A percentile compares a stretch with the other conserved stretches of the same genome.
These are phyloP conservation scores for Asterophora lycoperdoides DNA, from an alignment of 768 basidiomycete species.

Conservation along the genomic window DNA sequence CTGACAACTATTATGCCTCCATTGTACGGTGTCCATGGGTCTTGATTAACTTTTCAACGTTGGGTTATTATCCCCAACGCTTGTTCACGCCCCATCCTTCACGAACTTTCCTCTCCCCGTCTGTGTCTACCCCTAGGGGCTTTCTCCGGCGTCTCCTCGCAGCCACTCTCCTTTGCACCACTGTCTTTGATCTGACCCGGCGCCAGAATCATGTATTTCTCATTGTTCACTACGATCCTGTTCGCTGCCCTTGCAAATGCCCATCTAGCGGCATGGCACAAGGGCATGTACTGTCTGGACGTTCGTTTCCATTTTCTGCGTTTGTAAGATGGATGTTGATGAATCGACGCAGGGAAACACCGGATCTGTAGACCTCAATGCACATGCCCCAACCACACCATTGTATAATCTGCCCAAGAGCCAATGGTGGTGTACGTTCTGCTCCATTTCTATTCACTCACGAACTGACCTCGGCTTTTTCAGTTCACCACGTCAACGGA, in stretches of 20 bases:
- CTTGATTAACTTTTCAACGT: slow-evolving; percentile 8
- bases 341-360: slow-evolving; percentile 23
- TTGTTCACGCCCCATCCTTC: slow-evolving; percentile 7
- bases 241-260: slow-evolving; percentile 24
- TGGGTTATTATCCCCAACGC: slow-evolving; percentile 4
- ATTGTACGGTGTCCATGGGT: no score
- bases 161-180: slow-evolving; percentile 12
- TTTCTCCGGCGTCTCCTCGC: background rate
- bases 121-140: background rate
- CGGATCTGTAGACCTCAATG: slow-evolving; percentile 32
- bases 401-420: slow-evolving; percentile 37
- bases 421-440: slow-evolving; percentile 44
- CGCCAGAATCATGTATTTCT: slow-evolving; percentile 2
- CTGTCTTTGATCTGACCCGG: slow-evolving; percentile 11
- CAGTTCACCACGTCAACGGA: slow-evolving; percentile 32
- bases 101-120: background rate
- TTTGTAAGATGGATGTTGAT: background rate
- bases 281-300: slow-evolving; percentile 45
- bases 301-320: slow-evolving; percentile 23
- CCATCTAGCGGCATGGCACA: slow-evolving; percentile 39
- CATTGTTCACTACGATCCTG: slow-evolving; percentile 7
- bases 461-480: slow-evolving; percentile 5
- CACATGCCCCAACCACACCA: slow-evolving; percentile 35
- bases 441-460: background rate
- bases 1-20: no score